Percentiles rank a stretch among this genome's conserved stretches.
These are phyloP conservation scores for Crithidia fasciculata DNA, from an alignment of 208 protist genomes.

Conservation along the genomic window DNA sequence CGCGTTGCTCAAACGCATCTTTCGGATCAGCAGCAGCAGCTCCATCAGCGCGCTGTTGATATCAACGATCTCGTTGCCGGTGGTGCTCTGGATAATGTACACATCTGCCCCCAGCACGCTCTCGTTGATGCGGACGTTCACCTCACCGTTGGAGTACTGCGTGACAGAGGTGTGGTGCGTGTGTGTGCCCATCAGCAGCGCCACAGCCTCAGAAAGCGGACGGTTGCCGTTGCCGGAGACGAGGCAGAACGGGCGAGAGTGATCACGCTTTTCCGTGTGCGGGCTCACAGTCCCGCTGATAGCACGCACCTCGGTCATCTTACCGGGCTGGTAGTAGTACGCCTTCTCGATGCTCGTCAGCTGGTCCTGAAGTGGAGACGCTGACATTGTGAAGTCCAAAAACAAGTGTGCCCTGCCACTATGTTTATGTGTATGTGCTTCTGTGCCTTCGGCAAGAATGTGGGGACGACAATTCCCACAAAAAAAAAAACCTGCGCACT, in stretches of 20 bases:
- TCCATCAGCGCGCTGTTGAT: constrained; percentile 98
- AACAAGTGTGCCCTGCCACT: neutral
- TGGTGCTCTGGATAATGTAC: constrained; percentile 97
- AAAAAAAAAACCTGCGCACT: no score
- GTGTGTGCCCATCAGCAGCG: constrained; percentile 75
- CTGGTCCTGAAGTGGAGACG: constrained; percentile 65
- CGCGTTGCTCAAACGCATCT: constrained; percentile 89
- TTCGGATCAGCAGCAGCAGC: constrained; percentile 92
- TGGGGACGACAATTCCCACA: no score
- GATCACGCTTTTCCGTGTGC: constrained; percentile 27
- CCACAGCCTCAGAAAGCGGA: constrained; percentile 86
- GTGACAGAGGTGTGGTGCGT: constrained; percentile 83
- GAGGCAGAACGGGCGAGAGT: constrained; percentile 62
- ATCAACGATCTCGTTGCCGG: constrained; percentile 87
- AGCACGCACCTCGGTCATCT: constrained; percentile 76
- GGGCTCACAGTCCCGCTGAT: constrained; percentile 68
- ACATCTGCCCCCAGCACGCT: constrained; percentile 95
- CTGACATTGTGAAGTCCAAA: constrained; percentile 28
- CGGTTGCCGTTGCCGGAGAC: constrained; percentile 93
- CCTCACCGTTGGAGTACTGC: constrained; percentile 90
- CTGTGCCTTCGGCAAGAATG: no score
- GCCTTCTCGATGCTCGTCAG: constrained; percentile 83
- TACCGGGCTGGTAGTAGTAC: constrained; percentile 80
- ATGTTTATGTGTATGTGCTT: no score
- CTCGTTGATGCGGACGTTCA: constrained; percentile 93